Evolutionary conservation across 495 filamentous ascomycete genomes (phyloP), one percentile per base, ranked within the genome.

Genomic region (Xylaria nigripes): DNA sequence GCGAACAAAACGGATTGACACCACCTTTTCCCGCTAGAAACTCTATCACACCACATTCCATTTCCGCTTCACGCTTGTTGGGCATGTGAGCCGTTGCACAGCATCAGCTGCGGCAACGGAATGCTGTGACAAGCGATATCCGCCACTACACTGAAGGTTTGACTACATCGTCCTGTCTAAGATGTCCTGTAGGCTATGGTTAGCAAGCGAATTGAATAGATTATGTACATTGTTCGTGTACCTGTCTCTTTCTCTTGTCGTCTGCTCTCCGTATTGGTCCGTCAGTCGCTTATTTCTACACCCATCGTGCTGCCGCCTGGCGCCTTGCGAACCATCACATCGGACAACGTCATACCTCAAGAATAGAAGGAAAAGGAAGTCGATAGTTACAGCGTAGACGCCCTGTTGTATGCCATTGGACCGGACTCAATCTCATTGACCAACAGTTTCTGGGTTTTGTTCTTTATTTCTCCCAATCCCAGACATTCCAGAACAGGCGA

Each of bases 81-180:
- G 19, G 13, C 30, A 21, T 41, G 32, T 30, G 38, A 22, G 12
- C 24, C 51, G 36, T 48, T n/a, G 45, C 44, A 54, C 51, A 16
- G 25, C 44, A 24, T 54, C 24, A 54, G 51, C 44, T 48, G 34
- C 45, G 24, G 30, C 46, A 48, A 40, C 51, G 51, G 51, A 48
- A 48, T 54, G 45, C 51, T 42, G 18, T 27, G 45, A 42, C 23
- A 34, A 44, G 44, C 45, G 34, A 54, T 48, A 36, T 43, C 51
- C 44, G 40, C 40, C 36, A 42, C 10, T 27, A 19, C 6, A 27
- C n/a, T n/a, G n/a, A n/a, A n/a, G n/a, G n/a, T n/a, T n/a, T n/a
- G n/a, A n/a, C n/a, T n/a, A n/a, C n/a, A n/a, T n/a, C n/a, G n/a
- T n/a, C n/a, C n/a, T n/a, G n/a, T n/a, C n/a, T n/a, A n/a, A n/a